A percentile compares a stretch with the other conserved stretches of the same genome.
Evolutionary conservation across 495 filamentous ascomycete species (phyloP).

Genomic region (Penicillium atrosanguineum): DNA sequence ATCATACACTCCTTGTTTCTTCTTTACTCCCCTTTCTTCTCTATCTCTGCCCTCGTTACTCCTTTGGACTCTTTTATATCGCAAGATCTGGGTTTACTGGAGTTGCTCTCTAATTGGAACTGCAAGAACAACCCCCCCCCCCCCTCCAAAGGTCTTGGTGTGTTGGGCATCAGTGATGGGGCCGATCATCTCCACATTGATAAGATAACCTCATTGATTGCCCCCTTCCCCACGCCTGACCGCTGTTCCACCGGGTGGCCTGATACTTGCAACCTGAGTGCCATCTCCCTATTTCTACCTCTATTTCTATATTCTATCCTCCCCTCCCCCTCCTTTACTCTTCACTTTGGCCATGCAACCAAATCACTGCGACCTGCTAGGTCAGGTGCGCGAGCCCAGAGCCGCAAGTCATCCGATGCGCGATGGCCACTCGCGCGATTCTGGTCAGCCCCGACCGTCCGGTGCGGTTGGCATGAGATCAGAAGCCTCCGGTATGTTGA

Average conservation of each 20-base stretch:
- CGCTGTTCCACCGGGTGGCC: constrained; percentile 29
- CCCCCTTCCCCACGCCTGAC: constrained; percentile 25
- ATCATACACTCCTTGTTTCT: constrained; percentile 14
- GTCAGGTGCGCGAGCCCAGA: constrained; percentile 46
- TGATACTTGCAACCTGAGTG: constrained; percentile 10
- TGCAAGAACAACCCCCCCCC: not conserved
- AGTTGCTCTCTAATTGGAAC: not conserved
- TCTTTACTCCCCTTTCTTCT: constrained; percentile 10
- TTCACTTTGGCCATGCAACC: constrained; percentile 37
- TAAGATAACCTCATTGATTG: constrained; percentile 25
- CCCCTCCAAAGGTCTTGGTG: not conserved
- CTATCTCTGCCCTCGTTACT: not conserved
- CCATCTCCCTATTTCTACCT: constrained; percentile 15
- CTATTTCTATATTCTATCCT: constrained; percentile 7
- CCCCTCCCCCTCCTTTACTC: constrained; percentile 2
- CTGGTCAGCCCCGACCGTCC: constrained; percentile 36
- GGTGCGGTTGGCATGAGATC: constrained; percentile 43
- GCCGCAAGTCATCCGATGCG: constrained; percentile 40
- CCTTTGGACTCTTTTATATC: not conserved
- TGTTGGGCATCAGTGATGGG: constrained; percentile 26
- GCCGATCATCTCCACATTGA: constrained; percentile 27
- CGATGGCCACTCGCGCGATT: constrained; percentile 37
- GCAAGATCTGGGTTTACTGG: not conserved
- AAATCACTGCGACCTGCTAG: constrained; percentile 43
- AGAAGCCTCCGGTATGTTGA: constrained; percentile 37